Base-by-base conservation (phyloP, 2,329 filamentous ascomycete genomes). In the Botrytis sinoallii region DNA sequence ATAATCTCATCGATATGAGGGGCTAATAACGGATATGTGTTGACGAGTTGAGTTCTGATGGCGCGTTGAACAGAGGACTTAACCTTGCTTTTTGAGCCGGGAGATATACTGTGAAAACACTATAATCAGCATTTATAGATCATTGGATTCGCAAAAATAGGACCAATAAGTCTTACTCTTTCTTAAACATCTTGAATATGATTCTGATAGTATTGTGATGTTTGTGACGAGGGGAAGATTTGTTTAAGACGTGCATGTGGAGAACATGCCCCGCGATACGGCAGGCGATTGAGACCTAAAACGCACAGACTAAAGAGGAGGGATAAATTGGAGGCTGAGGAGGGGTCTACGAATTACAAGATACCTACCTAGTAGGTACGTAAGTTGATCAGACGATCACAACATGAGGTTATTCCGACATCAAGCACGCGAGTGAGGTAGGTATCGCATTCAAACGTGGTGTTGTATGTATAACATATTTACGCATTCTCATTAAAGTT, bases 11-110 rank as follows among this genome's bases (percentile, higher is more conserved):
- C 96, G 83, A 98, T 97, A 84, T 94, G 89, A 0, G 93, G 93
- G 78, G 90, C 90, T 70, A 98, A 91, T 70, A 93, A 89, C 4
- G 96, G 96, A 84, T 97, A 98, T 71, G 92, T 92, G 74, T 93
- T 88, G 77, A 96, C 86, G 77, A 98, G 89, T 80, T 93, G 93
- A 80, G 91, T 88, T 79, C 96, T 93, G 79, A 99, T 91, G 77
- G 86, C 89, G 81, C 96, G 93, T 86, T 98, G 95, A 73, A 94
- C 93, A 38, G 94, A 97, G 77, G 95, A 98, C 85, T 98, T 99
- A 84, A 98, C 93, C 87, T 98, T 98, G 79, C 94, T 94, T 85
- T 96, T 97, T 73, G 93, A 91, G 77, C 92, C 90, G 40, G 91
- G 85, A 79, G 90, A 86, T 82, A 97, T 90, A 78, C 93, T 95